Conservation (phyloP, 2,329 filamentous ascomycete species). For the Coniochaeta sp. region DNA sequence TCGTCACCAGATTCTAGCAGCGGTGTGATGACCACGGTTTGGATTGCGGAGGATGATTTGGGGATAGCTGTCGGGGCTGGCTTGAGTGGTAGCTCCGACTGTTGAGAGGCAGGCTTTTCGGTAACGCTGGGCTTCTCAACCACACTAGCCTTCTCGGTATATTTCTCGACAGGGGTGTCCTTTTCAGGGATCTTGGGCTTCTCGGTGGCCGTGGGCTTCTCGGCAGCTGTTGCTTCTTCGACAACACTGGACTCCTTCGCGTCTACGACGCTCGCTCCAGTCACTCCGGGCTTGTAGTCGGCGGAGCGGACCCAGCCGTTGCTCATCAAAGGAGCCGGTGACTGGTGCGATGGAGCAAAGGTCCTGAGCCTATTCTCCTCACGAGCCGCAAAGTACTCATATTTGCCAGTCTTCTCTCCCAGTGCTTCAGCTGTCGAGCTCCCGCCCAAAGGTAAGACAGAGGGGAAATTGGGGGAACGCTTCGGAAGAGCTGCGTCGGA, state of each 20-base stretch:
- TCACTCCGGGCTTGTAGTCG: neutral
- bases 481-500: constrained; percentile 10
- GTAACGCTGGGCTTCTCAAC: neutral
- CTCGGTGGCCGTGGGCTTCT: neutral
- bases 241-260: neutral
- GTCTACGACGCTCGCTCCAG: neutral
- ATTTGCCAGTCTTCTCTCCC: constrained; percentile 15
- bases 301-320: neutral
- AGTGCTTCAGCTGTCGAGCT: constrained; percentile 5
- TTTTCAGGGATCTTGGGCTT: no score
- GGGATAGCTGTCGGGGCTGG: neutral
- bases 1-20: neutral
- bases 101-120: neutral
- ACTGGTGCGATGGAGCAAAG: neutral
- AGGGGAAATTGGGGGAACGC: neutral
- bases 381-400: constrained; percentile 17
- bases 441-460: neutral
- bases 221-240: neutral
- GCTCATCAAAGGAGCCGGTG: neutral
- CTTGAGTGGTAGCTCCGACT: neutral
- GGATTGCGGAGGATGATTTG: neutral
- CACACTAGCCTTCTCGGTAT: neutral
- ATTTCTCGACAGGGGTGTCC: neutral
- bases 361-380: constrained; percentile 15
- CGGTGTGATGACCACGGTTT: neutral